Base-by-base conservation (phyloP, 2,329 filamentous ascomycete species). In the Lachnellula cervina region DNA sequence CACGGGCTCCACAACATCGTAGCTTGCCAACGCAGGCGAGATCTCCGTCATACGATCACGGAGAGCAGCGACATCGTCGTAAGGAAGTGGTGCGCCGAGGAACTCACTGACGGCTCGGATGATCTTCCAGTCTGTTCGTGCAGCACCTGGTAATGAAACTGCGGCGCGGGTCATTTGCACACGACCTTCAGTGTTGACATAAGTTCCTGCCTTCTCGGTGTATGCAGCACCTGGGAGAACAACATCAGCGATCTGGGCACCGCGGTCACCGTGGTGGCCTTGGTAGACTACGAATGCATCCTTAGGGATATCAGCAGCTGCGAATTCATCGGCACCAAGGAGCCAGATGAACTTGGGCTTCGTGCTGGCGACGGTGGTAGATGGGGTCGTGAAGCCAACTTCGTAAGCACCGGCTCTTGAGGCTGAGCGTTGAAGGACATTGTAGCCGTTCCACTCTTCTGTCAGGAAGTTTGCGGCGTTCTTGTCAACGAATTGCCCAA, bases 101-200 rank as follows among this genome's bases (percentile, higher is more conserved):
- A 96, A 97, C 75, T 97, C 94, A 69, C 89, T 94, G 55, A 82
- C 85, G 17, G 94, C 94, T 62, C 94, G 90, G 66, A 99, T 86
- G 69, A 99, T 97, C 84, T 97, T 99, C 94, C 94, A 99, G 77
- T 99, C 94, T 61, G 94, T 93, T 69, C 94, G 85, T 55, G 93
- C 85, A 52, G 91, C 94, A 58, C 94, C 94, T 23, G 91, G 90
- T 62, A 96, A 80, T 46, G 88, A 89, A 38, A 91, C 95, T 32
- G 94, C 94, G 48, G 90, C 87, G 63, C 94, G 89, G 52, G 89
- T 94, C 79, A 96, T 88, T 77, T 99, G 94, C 21, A 94, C 90
- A 66, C 94, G 89, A 55, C 94, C 94, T 75, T 99, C 94, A 0
- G 94, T 97, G 83, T 97, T 99, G 76, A 99, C 84, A 70, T 96